A percentile compares a stretch with the other conserved stretches of the same genome.
Conservation (phyloP, 2,329 filamentous ascomycete species). For the Zasmidium cellare region DNA sequence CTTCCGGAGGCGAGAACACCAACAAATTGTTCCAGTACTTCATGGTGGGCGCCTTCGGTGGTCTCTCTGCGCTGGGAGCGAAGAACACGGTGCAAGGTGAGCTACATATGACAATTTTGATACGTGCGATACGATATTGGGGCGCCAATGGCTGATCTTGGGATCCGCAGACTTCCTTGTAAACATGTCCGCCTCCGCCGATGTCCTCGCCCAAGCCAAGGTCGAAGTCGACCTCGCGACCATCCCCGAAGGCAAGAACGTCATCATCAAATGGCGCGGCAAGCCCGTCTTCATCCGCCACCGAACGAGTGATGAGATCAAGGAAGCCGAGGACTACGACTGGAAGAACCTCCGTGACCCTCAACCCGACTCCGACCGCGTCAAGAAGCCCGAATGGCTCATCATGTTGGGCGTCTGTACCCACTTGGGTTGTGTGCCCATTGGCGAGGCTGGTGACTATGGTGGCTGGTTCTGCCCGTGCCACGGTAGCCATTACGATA, state of each 20-base stretch:
- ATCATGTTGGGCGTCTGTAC: conserved; percentile 99
- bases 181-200: conserved; percentile 99
- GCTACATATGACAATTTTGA: conserved; percentile 32
- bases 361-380: conserved; percentile 85
- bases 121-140: background rate
- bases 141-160: conserved; percentile 16
- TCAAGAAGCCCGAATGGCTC: conserved; percentile 98
- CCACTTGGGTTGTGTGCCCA: conserved; percentile 97
- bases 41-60: conserved; percentile 95
- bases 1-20: conserved; percentile 63
- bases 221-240: conserved; percentile 91
- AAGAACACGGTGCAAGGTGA: conserved; percentile 98
- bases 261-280: conserved; percentile 99
- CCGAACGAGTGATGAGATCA: conserved; percentile 89
- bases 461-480: conserved; percentile 99
- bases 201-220: conserved; percentile 98
- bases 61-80: conserved; percentile 86
- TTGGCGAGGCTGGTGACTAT: conserved; percentile 96
- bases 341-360: conserved; percentile 85
- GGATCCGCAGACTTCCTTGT: conserved; percentile 82
- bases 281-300: conserved; percentile 99
- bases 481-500: conserved; percentile 99
- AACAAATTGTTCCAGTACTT: conserved; percentile 97
- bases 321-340: conserved; percentile 87
- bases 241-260: conserved; percentile 99